phyloP scores from a whole-genome alignment of 2,329 filamentous ascomycete species.

The Sclerotinia minor region DNA sequence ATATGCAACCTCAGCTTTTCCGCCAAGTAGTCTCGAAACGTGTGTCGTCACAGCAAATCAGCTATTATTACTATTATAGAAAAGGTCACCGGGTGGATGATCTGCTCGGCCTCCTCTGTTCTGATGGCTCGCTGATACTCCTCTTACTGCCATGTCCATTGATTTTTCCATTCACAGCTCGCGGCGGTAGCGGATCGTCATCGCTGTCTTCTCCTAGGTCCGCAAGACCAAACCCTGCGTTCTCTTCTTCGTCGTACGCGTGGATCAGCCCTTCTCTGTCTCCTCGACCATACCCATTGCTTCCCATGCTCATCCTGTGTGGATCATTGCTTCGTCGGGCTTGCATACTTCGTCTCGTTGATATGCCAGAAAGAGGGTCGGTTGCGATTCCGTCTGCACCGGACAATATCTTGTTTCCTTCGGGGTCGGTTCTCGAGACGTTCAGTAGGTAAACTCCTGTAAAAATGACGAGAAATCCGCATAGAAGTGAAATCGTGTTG shows the following conservation, averaged over 20 bases:
- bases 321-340: slow-evolving; percentile 69
- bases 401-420: slow-evolving; percentile 68
- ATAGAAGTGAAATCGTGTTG: slow-evolving; percentile 88
- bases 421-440: slow-evolving; percentile 87
- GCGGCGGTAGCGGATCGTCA: slow-evolving; percentile 44
- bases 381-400: slow-evolving; percentile 80
- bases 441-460: slow-evolving; percentile 94
- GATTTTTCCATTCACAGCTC: slow-evolving; percentile 35
- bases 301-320: slow-evolving; percentile 62
- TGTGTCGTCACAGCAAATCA: slow-evolving; percentile 17
- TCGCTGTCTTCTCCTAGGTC: slow-evolving; percentile 79
- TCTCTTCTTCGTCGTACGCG: slow-evolving; percentile 83
- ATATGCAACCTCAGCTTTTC: slow-evolving; percentile 19
- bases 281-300: slow-evolving; percentile 55
- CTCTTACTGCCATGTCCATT: slow-evolving; percentile 37
- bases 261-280: slow-evolving; percentile 84
- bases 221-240: slow-evolving; percentile 69
- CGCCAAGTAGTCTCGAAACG: slow-evolving; percentile 10
- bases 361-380: slow-evolving; percentile 84
- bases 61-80: slow-evolving; percentile 11
- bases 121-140: slow-evolving; percentile 37
- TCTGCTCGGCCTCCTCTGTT: slow-evolving; percentile 31
- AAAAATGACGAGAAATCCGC: slow-evolving; percentile 92
- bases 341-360: slow-evolving; percentile 93
- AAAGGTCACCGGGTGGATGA: slow-evolving; percentile 35